Percentiles rank a stretch among this genome's conserved stretches.
Evolutionary conservation across 2,329 filamentous ascomycete genomes (phyloP).

Genomic region (Didymella pomorum): DNA sequence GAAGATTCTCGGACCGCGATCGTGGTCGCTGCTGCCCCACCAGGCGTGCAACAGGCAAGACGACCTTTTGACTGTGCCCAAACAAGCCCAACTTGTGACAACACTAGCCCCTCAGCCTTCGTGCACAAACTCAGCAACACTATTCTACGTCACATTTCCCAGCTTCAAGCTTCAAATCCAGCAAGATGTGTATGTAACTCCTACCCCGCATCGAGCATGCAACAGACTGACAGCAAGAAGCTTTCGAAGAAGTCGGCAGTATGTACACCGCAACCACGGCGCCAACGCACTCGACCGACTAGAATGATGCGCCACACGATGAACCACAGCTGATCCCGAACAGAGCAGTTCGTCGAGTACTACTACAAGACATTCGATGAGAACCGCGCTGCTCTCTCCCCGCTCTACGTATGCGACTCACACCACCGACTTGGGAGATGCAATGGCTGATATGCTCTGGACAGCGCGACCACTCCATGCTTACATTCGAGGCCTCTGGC

Average conservation of each 20-base stretch:
- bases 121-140: conserved; percentile 17
- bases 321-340: conserved; percentile 27
- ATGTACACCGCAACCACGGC: conserved; percentile 32
- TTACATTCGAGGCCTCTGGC: conserved; percentile 84
- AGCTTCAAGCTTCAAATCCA: conserved; percentile 6
- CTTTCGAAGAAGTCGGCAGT: conserved; percentile 51
- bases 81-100: conserved; percentile 27
- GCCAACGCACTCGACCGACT: background rate
- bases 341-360: conserved; percentile 87
- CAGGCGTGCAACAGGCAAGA: conserved; percentile 33
- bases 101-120: conserved; percentile 17
- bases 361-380: conserved; percentile 90
- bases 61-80: conserved; percentile 32
- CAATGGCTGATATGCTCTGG: conserved; percentile 19
- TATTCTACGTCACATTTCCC: background rate
- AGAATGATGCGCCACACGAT: background rate
- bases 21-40: conserved; percentile 36
- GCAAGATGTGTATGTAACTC: conserved; percentile 29
- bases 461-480: conserved; percentile 84
- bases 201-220: conserved; percentile 25
- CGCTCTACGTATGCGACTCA: conserved; percentile 77
- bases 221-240: conserved; percentile 24
- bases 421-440: background rate
- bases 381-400: conserved; percentile 69
- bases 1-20: conserved; percentile 32